Percentiles rank a stretch among this genome's conserved stretches.
phyloP scores from a whole-genome alignment of 345 rosid genomes.

The Turnera subulata region DNA sequence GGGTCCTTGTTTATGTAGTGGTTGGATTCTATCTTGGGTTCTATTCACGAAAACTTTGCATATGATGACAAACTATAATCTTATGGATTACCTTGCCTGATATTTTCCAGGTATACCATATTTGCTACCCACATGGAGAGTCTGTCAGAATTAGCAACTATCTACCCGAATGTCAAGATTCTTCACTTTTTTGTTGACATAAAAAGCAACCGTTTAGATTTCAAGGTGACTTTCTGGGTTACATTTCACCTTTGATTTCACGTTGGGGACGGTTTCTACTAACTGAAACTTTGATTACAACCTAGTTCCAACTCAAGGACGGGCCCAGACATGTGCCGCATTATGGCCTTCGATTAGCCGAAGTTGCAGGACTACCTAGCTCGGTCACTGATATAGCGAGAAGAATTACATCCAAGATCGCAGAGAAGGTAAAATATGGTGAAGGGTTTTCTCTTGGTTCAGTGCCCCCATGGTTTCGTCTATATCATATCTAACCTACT shows the following conservation, averaged over 20 bases:
- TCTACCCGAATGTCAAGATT: conserved; percentile 80
- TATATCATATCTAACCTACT: no score
- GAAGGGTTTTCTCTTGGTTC: no score
- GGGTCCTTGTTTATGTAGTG: background rate
- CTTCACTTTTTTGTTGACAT: conserved; percentile 74
- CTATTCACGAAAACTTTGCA: background rate
- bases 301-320: conserved; percentile 76
- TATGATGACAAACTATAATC: background rate
- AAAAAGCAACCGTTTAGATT: conserved; percentile 71
- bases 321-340: conserved; percentile 73
- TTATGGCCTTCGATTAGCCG: conserved; percentile 80
- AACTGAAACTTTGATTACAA: conserved; percentile 7
- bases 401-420: conserved; percentile 61
- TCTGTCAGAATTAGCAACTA: conserved; percentile 70
- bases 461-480: no score
- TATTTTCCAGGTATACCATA: conserved; percentile 66
- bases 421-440: conserved; percentile 54
- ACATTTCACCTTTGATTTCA: background rate
- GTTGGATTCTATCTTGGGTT: background rate
- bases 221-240: conserved; percentile 49
- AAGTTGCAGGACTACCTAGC: conserved; percentile 81
- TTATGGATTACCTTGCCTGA: background rate
- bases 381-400: conserved; percentile 79
- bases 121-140: conserved; percentile 91
- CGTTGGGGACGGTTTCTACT: background rate